Evolutionary conservation across 768 basidiomycete genomes (phyloP).

Genomic region (Suillus subaureus): DNA sequence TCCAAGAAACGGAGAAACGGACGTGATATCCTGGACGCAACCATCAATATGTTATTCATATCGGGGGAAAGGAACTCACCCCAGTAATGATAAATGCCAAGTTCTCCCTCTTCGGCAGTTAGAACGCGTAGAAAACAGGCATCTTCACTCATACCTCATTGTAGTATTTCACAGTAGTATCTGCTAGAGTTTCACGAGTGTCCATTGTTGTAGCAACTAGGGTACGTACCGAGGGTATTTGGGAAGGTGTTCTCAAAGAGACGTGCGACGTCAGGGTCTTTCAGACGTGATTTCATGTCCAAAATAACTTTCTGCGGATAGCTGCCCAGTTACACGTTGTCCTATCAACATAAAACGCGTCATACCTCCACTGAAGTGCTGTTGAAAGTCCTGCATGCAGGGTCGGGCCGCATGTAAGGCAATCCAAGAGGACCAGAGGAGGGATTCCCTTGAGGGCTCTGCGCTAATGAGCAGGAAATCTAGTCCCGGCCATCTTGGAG

Average conservation of each 20-base stretch:
- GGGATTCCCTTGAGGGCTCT: constrained; percentile 61
- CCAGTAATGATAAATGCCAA: constrained; percentile 83
- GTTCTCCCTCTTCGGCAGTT: constrained; percentile 52
- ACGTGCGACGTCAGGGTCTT: constrained; percentile 76
- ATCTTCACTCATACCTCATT: constrained; percentile 43
- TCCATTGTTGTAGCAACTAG: neutral
- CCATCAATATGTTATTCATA: constrained; percentile 9
- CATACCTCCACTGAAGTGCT: constrained; percentile 73
- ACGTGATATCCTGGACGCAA: constrained; percentile 75
- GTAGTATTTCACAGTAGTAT: constrained; percentile 81
- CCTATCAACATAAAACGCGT: constrained; percentile 1
- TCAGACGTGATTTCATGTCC: constrained; percentile 73
- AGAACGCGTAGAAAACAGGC: constrained; percentile 10
- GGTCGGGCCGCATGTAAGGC: constrained; percentile 73
- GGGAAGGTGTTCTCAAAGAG: constrained; percentile 85
- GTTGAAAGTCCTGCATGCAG: constrained; percentile 74
- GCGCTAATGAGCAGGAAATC: constrained; percentile 1
- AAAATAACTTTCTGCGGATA: constrained; percentile 60
- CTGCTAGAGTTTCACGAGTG: constrained; percentile 35
- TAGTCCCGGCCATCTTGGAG: constrained; percentile 1
- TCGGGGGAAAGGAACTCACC: constrained; percentile 38
- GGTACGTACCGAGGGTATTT: constrained; percentile 67
- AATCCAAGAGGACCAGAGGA: constrained; percentile 63
- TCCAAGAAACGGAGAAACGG: constrained; percentile 27
- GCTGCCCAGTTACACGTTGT: neutral